Conservation (phyloP, 805 yeast genomes). For the Komagataella mondaviorum region DNA sequence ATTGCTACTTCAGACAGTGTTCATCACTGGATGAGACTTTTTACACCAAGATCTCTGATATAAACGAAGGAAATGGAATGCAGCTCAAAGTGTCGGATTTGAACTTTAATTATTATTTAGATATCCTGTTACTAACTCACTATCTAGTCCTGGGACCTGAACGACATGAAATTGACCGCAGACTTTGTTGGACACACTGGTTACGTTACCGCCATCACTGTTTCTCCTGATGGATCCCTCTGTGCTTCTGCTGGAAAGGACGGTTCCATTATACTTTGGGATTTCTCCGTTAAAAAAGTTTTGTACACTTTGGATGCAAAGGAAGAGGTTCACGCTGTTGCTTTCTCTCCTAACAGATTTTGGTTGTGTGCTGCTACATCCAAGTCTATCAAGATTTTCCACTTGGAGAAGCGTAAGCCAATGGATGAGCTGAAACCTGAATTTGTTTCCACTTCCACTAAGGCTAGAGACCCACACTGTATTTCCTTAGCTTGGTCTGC, state of each 20-base stretch:
- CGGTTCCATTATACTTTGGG: slow-evolving; percentile 98
- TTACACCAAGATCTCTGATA: slow-evolving; percentile 99
- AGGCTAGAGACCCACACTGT: slow-evolving; percentile 96
- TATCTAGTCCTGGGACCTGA: slow-evolving; percentile 84
- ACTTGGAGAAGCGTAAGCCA: slow-evolving; percentile 87
- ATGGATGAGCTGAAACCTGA: slow-evolving; percentile 98
- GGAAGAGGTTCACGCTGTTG: slow-evolving; percentile 95
- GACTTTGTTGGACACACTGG: slow-evolving; percentile 99
- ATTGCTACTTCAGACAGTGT: slow-evolving; percentile 99
- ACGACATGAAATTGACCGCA: slow-evolving; percentile 74
- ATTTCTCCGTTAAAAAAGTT: slow-evolving; percentile 72
- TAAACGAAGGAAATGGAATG: background rate
- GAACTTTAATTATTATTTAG: background rate
- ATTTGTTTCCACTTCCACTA: slow-evolving; percentile 67
- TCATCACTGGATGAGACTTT: slow-evolving; percentile 83
- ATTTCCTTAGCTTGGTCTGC: slow-evolving; percentile 98
- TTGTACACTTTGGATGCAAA: slow-evolving; percentile 90
- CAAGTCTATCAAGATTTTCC: slow-evolving; percentile 94
- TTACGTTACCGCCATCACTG: slow-evolving; percentile 92
- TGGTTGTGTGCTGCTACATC: slow-evolving; percentile 99
- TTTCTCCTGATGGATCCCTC: slow-evolving; percentile 99
- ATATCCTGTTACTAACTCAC: slow-evolving; percentile 4
- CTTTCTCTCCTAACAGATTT: slow-evolving; percentile 99
- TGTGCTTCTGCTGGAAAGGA: slow-evolving; percentile 99
- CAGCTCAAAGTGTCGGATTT: background rate